These are phyloP conservation scores for Ganoderma lucidum DNA, from an alignment of 1,284 basidiomycete species.

Conservation along the genomic window DNA sequence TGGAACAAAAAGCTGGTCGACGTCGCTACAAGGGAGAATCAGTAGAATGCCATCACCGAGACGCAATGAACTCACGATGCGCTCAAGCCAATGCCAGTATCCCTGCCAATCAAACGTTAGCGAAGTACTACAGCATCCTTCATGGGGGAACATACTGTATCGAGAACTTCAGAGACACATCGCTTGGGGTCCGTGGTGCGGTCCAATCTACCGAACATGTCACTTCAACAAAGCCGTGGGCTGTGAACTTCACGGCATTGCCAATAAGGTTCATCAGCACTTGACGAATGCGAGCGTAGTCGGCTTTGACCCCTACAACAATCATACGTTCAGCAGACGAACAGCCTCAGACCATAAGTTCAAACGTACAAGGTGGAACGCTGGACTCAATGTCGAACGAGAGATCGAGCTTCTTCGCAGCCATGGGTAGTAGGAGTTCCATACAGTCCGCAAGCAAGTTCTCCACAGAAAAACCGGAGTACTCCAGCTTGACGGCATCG, in stretches of 20 bases:
- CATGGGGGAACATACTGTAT: slow-evolving; percentile 56
- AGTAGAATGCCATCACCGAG: neutral
- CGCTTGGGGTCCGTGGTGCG: slow-evolving; percentile 44
- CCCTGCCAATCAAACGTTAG: slow-evolving; percentile 45
- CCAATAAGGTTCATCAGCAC: slow-evolving; percentile 80
- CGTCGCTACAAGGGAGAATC: slow-evolving; percentile 48
- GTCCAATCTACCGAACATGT: slow-evolving; percentile 60
- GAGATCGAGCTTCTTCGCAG: slow-evolving; percentile 73
- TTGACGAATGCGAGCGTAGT: slow-evolving; percentile 77
- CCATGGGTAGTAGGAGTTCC: slow-evolving; percentile 76
- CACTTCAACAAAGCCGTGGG: slow-evolving; percentile 66
- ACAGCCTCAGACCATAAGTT: no score
- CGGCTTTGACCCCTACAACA: slow-evolving; percentile 67
- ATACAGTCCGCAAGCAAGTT: slow-evolving; percentile 78
- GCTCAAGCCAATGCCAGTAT: slow-evolving; percentile 74
- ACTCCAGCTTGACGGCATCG: slow-evolving; percentile 73
- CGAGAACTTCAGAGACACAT: slow-evolving; percentile 66
- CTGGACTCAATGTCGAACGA: slow-evolving; percentile 72
- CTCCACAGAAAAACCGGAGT: slow-evolving; percentile 71
- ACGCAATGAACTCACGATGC: slow-evolving; percentile 42
- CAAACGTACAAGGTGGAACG: slow-evolving; percentile 65
- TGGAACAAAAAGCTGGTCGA: slow-evolving; percentile 71
- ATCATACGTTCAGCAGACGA: neutral
- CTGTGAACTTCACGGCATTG: slow-evolving; percentile 79
- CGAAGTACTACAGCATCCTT: neutral